Evolutionary conservation across 179 eudicot genomes (phyloP), one percentile per base, ranked within the genome.

Genomic region (Amaranthus tricolor): DNA sequence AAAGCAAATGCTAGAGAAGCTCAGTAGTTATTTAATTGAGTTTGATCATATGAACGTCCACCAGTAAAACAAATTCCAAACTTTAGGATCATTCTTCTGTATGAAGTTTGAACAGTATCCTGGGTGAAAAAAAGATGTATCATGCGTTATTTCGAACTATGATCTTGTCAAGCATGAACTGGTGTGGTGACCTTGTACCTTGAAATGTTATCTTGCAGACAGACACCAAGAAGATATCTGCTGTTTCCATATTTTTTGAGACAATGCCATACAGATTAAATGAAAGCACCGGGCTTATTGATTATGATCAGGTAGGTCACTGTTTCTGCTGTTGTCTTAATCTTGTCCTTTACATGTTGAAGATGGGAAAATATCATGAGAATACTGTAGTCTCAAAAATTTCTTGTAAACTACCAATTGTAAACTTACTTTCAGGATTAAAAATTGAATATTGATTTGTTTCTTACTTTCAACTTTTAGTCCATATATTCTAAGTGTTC

Each of bases 181-280:
- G n/a, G 31, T 60, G 47, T 50, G 44, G 13, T 59, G 14, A 68
- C 24, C 52, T 73, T 58, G 6, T 64, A 51, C 59, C 59, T 70
- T 78, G 43, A 45, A 14, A 40, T 47, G 12, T 45, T 10, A 65
- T 69, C 21, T 66, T 85, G 79, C 96, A 94, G 98, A 94, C 98
- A 9, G 98, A 94, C 72, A 94, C 98, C 77, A 94, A 94, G 87
- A 94, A 94, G 86, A 94, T 94, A 76, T 94, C 98, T 72, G 98
- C 98, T 17, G 90, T 86, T 69, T 94, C 98, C 20, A 94, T 94
- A 72, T 94, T 92, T 77, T 94, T 94, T 71, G 98, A 94, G 91
- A 94, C 98, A 58, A 94, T 94, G 98, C 98, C 98, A 20, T 94
- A 94, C 86, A 86, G 97, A 83, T 87, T 94, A 84, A 55, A 94